phyloP scores from a whole-genome alignment of 2,329 filamentous ascomycete genomes.

The Orbilia oligospora region DNA sequence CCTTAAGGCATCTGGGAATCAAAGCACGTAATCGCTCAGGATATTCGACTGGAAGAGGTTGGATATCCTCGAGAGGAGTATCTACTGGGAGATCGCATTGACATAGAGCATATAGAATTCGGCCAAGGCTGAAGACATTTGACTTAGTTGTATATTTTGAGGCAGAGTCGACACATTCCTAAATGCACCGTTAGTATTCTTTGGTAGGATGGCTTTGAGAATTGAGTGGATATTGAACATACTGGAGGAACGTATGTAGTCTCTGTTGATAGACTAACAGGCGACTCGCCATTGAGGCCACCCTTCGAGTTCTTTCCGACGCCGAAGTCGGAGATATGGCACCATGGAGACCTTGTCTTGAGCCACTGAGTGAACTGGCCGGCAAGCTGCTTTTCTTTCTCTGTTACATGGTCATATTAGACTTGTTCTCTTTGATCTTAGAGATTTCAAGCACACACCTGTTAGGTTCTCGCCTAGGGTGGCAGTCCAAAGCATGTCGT shows the following conservation, averaged over 20 bases:
- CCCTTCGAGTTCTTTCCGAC: conserved; percentile 59
- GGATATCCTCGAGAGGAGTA: conserved; percentile 46
- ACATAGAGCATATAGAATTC: conserved; percentile 52
- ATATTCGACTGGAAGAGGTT: conserved; percentile 57
- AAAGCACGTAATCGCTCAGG: conserved; percentile 50
- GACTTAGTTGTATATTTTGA: conserved; percentile 57
- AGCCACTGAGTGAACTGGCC: conserved; percentile 58
- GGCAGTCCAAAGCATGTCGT: conserved; percentile 59
- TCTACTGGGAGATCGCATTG: conserved; percentile 59
- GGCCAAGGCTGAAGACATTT: conserved; percentile 58
- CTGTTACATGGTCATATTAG: conserved; percentile 25
- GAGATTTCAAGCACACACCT: conserved; percentile 24
- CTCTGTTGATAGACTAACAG: conserved; percentile 52
- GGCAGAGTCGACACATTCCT: conserved; percentile 45
- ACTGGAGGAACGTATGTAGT: conserved; percentile 57
- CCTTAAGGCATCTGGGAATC: conserved; percentile 58
- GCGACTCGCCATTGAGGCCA: conserved; percentile 49
- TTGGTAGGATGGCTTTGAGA: neutral
- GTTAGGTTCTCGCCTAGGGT: conserved; percentile 55
- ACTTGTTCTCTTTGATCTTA: neutral
- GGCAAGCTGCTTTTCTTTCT: conserved; percentile 59
- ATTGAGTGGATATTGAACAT: conserved; percentile 18
- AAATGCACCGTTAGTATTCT: neutral
- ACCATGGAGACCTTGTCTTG: conserved; percentile 56
- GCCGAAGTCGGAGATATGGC: conserved; percentile 59